These are phyloP conservation scores for Croton setiger DNA, from an alignment of 441 rosid genomes.

Conservation along the genomic window DNA sequence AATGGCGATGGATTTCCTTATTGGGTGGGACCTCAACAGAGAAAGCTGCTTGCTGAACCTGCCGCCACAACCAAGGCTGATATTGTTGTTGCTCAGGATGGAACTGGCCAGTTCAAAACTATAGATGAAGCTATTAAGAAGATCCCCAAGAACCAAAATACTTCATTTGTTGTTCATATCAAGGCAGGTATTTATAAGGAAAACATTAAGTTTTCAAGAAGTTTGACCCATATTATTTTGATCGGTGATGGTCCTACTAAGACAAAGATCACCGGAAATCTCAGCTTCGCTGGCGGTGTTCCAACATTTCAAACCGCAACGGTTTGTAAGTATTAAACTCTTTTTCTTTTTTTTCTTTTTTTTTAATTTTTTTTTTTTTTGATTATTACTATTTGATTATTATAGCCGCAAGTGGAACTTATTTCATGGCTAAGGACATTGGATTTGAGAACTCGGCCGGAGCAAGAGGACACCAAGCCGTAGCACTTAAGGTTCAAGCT, in stretches of 20 bases:
- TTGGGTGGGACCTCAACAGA: slow-evolving; percentile 39
- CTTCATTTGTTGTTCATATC: slow-evolving; percentile 52
- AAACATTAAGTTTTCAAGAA: slow-evolving; percentile 35
- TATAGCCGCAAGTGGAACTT: slow-evolving; percentile 45
- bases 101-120: slow-evolving; percentile 63
- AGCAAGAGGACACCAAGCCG: slow-evolving; percentile 64
- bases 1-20: slow-evolving; percentile 35
- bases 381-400: no score
- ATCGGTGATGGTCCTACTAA: slow-evolving; percentile 76
- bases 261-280: slow-evolving; percentile 58
- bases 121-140: slow-evolving; percentile 49
- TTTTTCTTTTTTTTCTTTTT: no score
- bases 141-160: slow-evolving; percentile 34
- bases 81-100: slow-evolving; percentile 62
- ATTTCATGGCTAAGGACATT: slow-evolving; percentile 72
- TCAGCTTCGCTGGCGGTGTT: slow-evolving; percentile 42
- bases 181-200: slow-evolving; percentile 73
- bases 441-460: slow-evolving; percentile 80
- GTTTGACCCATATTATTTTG: slow-evolving; percentile 40
- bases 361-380: no score
- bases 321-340: slow-evolving; percentile 39
- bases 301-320: slow-evolving; percentile 55
- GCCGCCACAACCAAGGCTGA: slow-evolving; percentile 37
- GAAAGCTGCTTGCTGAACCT: slow-evolving; percentile 32
- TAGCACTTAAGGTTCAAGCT: slow-evolving; percentile 57